Conservation (phyloP, 2,329 filamentous ascomycete genomes). For the Colletotrichum australisinense region DNA sequence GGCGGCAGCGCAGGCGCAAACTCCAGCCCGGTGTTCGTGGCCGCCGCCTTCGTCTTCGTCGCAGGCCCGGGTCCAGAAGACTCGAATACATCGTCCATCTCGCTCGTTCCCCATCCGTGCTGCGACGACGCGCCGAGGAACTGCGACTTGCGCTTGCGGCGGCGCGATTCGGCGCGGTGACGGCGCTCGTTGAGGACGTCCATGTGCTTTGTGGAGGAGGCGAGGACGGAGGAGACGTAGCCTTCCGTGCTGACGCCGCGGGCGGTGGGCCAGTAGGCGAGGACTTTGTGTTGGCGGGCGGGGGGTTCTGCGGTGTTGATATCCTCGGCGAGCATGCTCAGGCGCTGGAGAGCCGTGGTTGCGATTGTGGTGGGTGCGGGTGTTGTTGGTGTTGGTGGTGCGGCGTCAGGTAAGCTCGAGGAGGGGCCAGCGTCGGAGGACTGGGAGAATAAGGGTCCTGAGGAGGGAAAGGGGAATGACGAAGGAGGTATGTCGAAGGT, state of each 20-base stretch:
- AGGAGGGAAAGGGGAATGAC: conserved; percentile 4
- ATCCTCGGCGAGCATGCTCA: conserved; percentile 33
- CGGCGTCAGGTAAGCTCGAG: background rate
- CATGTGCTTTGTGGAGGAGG: conserved; percentile 49
- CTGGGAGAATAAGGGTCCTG: conserved; percentile 2
- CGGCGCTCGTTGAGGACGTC: conserved; percentile 47
- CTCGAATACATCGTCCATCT: conserved; percentile 9
- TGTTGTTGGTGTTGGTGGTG: background rate
- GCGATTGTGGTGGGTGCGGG: background rate
- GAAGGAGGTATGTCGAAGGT: too few relatives aligned
- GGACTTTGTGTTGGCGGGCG: conserved; percentile 39
- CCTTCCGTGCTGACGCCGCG: conserved; percentile 47
- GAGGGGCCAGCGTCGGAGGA: background rate
- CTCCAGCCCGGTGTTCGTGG: background rate
- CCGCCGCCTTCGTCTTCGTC: background rate
- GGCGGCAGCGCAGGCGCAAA: background rate
- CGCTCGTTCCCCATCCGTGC: conserved; percentile 18
- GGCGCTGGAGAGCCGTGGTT: conserved; percentile 31
- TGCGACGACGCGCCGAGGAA: conserved; percentile 20
- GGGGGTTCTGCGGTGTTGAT: conserved; percentile 7
- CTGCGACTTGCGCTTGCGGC: conserved; percentile 27
- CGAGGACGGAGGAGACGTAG: conserved; percentile 53
- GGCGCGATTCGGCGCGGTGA: conserved; percentile 43
- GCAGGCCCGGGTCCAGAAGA: background rate
- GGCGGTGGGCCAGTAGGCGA: conserved; percentile 53